phyloP scores from a whole-genome alignment of 2,329 filamentous ascomycete genomes.

The Rutstroemia sp. region DNA sequence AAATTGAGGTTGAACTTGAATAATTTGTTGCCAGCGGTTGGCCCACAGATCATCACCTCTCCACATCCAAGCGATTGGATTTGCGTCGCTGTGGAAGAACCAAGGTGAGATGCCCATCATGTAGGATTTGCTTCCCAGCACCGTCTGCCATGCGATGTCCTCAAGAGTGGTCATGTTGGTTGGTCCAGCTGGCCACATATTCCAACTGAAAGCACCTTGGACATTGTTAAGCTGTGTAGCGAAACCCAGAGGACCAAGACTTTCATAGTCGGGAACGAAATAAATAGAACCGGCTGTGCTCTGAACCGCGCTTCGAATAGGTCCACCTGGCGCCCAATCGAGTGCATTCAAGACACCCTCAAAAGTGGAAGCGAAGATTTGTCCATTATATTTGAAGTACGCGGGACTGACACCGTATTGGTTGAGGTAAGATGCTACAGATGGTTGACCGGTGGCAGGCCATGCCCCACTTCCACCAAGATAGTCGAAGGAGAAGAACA shows the following conservation, averaged over 20 bases:
- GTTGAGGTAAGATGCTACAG: constrained; percentile 25
- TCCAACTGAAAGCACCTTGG: constrained; percentile 36
- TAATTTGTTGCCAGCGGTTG: constrained; percentile 46
- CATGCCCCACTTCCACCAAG: constrained; percentile 23
- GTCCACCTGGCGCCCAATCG: constrained; percentile 34
- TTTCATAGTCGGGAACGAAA: constrained; percentile 42
- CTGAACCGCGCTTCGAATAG: constrained; percentile 31
- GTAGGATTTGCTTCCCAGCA: constrained; percentile 33
- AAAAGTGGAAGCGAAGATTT: constrained; percentile 45
- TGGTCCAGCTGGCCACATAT: constrained; percentile 35
- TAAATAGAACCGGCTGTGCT: constrained; percentile 28
- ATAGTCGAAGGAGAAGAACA: constrained; percentile 32
- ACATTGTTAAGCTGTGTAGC: constrained; percentile 26
- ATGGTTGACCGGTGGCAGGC: constrained; percentile 22
- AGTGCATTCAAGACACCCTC: constrained; percentile 36
- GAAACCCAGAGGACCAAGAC: constrained; percentile 29
- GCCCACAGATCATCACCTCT: constrained; percentile 54
- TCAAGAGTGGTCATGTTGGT: constrained; percentile 30
- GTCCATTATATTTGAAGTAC: constrained; percentile 32
- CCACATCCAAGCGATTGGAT: constrained; percentile 56
- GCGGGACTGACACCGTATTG: constrained; percentile 28
- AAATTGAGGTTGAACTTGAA: constrained; percentile 39
- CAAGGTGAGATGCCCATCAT: constrained; percentile 53
- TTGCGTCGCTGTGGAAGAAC: constrained; percentile 53
- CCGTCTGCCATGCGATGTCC: constrained; percentile 35